Base-by-base conservation (phyloP, 768 basidiomycete species). In the Leccinum rimulosum region DNA sequence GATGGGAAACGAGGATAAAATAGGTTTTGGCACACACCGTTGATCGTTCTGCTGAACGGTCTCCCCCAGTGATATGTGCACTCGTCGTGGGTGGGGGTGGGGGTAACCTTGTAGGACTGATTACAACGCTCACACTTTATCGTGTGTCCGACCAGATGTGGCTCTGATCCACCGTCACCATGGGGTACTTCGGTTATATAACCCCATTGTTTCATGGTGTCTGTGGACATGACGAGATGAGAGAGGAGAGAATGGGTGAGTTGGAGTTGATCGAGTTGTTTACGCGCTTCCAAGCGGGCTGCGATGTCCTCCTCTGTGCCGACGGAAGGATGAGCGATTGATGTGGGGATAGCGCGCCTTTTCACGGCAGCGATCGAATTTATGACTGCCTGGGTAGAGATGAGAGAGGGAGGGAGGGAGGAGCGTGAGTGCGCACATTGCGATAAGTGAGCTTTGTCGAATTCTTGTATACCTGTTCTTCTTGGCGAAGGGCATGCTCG, bases 1-100 rank as follows among this genome's bases (percentile, higher is more conserved):
- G 49, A 60, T 7, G 48, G 25, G 27, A 3, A 28, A 17, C 2
- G 50, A 54, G 54, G 25, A 52, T 10, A 45, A 43, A 3, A 33
- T 4, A 47, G 7, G 22, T 4, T 11, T 3, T 52, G 12, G 28
- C 14, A 70, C 81, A 64, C 67, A 87, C 94, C 95, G 52, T 86
- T 85, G 36, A 86, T 78, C 27, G 80, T 82, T 52, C 78, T 82
- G 5, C 78, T 84, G 61, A 82, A 82, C 0, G 83, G 77, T 65
- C 81, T 86, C 0, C 94, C 95, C 88, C 89, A 94, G 73, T 98
- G 96, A 69, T 84, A 87, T 0, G 79, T 74, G 70, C 96, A 98
- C 62, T 88, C 81, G 2, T 80, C 76, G 14, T 82, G 82, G 49
- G 81, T 74, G 52, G 86, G 79, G 30, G 75, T 73, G 17, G 78